A percentile compares a stretch with the other conserved stretches of the same genome.
Conservation (phyloP, 768 basidiomycete genomes). For the Amanita rubescens region DNA sequence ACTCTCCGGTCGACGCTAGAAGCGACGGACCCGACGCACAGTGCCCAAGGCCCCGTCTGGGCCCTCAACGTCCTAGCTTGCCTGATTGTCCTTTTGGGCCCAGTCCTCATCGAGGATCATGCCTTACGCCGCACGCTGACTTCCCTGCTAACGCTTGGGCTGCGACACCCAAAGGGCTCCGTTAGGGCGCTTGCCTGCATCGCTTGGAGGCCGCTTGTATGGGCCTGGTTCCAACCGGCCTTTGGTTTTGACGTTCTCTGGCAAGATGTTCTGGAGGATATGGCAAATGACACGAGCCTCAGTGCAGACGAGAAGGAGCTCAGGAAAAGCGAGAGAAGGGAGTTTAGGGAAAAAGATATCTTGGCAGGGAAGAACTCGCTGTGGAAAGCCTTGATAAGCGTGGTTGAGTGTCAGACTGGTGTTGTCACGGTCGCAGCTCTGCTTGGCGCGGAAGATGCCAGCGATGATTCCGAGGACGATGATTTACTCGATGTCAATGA, state of each 20-base stretch:
- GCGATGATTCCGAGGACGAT: constrained; percentile 11
- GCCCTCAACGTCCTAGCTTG: constrained; percentile 58
- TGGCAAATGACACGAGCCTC: constrained; percentile 21
- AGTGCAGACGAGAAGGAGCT: constrained; percentile 21
- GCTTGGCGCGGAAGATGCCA: constrained; percentile 26
- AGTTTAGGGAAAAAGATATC: constrained; percentile 14
- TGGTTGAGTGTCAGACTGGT: constrained; percentile 46
- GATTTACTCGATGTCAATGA: constrained; percentile 30
- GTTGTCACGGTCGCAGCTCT: constrained; percentile 48
- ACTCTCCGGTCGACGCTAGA: constrained; percentile 60
- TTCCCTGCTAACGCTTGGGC: constrained; percentile 43
- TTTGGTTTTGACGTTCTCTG: constrained; percentile 21
- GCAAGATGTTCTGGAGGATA: constrained; percentile 22
- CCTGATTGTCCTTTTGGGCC: constrained; percentile 60
- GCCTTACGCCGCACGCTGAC: constrained; percentile 39
- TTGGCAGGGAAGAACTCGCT: constrained; percentile 24
- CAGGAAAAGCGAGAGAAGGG: constrained; percentile 5
- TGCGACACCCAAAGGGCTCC: constrained; percentile 57
- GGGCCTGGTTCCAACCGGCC: constrained; percentile 59
- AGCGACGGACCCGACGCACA: constrained; percentile 46
- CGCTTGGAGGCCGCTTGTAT: constrained; percentile 58
- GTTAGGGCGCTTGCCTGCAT: constrained; percentile 55
- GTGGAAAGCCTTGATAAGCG: constrained; percentile 43
- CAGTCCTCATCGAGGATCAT: constrained; percentile 38
- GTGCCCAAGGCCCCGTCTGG: constrained; percentile 77